These are phyloP conservation scores for Fusarium longipes DNA, from an alignment of 2,329 filamentous ascomycete species.

Conservation along the genomic window DNA sequence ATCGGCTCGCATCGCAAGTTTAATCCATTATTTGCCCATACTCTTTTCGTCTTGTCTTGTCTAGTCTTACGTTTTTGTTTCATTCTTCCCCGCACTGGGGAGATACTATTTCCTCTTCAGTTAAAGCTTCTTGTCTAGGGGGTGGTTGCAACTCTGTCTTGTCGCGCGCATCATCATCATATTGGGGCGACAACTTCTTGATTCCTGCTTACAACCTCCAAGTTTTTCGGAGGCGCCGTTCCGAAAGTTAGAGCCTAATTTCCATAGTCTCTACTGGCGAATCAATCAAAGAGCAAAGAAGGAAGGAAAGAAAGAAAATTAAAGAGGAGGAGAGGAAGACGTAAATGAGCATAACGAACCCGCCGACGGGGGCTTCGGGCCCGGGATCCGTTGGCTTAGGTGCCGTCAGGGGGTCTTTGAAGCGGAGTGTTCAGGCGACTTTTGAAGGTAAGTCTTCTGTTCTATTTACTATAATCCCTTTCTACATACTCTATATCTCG, in stretches of 20 bases:
- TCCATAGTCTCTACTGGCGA: not conserved
- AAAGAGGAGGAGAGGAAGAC: not conserved
- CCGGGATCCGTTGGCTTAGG: slow-evolving; percentile 59
- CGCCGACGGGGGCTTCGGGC: slow-evolving; percentile 61
- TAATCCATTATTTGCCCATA: slow-evolving; percentile 1
- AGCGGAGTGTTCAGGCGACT: slow-evolving; percentile 69
- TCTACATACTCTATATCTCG: slow-evolving; percentile 7
- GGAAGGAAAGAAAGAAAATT: not conserved
- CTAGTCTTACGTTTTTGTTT: not conserved
- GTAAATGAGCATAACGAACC: slow-evolving; percentile 66
- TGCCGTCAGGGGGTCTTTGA: slow-evolving; percentile 56
- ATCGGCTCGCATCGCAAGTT: slow-evolving; percentile 6
- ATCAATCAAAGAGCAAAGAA: not conserved
- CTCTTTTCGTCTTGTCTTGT: no score
- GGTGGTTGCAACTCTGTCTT: not conserved
- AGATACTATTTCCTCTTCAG: not conserved
- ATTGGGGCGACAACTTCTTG: not conserved
- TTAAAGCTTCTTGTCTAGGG: no score
- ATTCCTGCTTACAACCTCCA: slow-evolving; percentile 17
- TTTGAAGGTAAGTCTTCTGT: slow-evolving; percentile 68
- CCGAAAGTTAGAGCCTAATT: slow-evolving; percentile 5
- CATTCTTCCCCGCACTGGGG: not conserved
- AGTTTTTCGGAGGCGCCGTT: slow-evolving; percentile 23
- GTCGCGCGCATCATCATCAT: not conserved
- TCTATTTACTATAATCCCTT: not conserved